These are phyloP conservation scores for Neopestalotiopsis rosae DNA, from an alignment of 2,329 filamentous ascomycete genomes.

Conservation along the genomic window DNA sequence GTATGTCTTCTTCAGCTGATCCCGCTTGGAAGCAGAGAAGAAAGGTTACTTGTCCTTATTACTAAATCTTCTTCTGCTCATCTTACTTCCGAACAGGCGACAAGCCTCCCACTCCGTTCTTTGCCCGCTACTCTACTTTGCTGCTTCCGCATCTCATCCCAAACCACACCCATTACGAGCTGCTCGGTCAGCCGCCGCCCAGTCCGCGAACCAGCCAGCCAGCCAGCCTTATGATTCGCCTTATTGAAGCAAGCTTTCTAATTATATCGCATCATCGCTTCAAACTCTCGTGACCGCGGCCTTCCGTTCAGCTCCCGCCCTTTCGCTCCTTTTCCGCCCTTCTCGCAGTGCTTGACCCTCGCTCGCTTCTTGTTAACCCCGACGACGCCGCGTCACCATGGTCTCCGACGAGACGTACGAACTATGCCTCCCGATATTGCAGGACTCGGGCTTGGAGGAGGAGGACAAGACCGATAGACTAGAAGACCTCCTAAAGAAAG, in stretches of 20 bases:
- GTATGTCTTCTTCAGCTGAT: conserved; percentile 3
- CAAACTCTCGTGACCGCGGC: conserved; percentile 19
- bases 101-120: conserved; percentile 10
- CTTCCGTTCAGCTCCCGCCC: conserved; percentile 17
- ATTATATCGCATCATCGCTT: conserved; percentile 21
- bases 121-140: background rate
- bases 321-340: conserved; percentile 22
- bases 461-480: conserved; percentile 95
- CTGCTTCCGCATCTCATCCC: conserved; percentile 3
- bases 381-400: conserved; percentile 61
- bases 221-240: conserved; percentile 23
- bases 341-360: conserved; percentile 19
- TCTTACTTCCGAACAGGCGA: conserved; percentile 1
- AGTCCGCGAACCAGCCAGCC: conserved; percentile 9
- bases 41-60: conserved; percentile 8
- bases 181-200: conserved; percentile 8
- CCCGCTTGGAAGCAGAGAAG: background rate
- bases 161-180: background rate
- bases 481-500: conserved; percentile 81
- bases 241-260: conserved; percentile 22
- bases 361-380: conserved; percentile 20
- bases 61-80: conserved; percentile 1
- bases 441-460: conserved; percentile 82
- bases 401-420: conserved; percentile 93
- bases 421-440: conserved; percentile 85